These are phyloP conservation scores for Podospora sp. DNA, from an alignment of 495 filamentous ascomycete species.

Conservation along the genomic window DNA sequence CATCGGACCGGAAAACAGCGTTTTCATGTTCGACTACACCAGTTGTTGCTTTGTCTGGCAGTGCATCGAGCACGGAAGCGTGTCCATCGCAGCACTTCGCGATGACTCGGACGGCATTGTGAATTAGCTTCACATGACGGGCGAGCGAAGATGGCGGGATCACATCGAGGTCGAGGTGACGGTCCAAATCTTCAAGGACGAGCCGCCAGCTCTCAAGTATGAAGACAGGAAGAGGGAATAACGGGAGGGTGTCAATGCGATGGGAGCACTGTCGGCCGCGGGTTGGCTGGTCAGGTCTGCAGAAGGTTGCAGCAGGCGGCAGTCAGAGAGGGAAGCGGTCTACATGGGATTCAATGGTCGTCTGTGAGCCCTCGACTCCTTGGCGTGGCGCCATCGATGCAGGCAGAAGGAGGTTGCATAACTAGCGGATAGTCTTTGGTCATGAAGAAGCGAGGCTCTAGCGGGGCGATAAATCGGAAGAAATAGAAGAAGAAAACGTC, in stretches of 20 bases:
- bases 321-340: background rate
- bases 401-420: conserved; percentile 22
- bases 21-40: background rate
- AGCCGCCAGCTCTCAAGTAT: background rate
- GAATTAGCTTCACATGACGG: conserved; percentile 2
- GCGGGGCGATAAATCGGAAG: background rate
- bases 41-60: background rate
- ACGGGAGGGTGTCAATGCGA: too few species aligned
- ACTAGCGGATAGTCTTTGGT: background rate
- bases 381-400: conserved; percentile 26
- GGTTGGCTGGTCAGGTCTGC: background rate
- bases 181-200: background rate
- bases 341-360: background rate
- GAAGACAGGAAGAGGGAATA: too few species aligned
- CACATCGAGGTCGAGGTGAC: background rate
- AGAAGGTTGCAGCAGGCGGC: background rate
- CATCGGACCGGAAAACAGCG: too few species aligned
- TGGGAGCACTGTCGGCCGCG: too few species aligned
- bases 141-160: background rate
- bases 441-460: background rate
- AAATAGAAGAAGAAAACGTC: background rate
- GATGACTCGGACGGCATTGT: background rate
- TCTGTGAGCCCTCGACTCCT: conserved; percentile 7
- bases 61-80: background rate
- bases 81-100: conserved; percentile 1